Evolutionary conservation across 2,329 filamentous ascomycete species (phyloP), one percentile per base, ranked within the genome.

Genomic region (Xylaria sp.): DNA sequence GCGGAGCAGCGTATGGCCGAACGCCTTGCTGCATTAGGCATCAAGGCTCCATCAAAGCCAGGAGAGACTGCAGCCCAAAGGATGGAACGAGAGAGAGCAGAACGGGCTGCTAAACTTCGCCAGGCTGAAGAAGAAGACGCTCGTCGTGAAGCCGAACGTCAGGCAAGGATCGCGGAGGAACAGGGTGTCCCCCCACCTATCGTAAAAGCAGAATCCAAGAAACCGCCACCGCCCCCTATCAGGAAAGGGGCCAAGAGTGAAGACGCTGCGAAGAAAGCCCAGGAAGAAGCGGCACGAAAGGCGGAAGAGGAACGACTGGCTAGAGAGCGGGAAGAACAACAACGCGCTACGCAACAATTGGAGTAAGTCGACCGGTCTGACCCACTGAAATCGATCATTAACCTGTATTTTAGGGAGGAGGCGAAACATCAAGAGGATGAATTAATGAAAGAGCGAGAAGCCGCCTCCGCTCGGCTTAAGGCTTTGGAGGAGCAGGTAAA

Each of bases 1-100:
- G 97, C 96, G 9, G 94, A 98, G 79, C 93, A 95, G 78, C 93
- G 95, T 68, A 98, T 99, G 92, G 95, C 96, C 42, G 96, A 98
- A 80, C 91, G 96, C 68, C 88, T 99, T 76, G 96, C 96, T 68
- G 95, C 95, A 56, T 88, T 98, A 69, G 96, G 96, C 42, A 92
- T 99, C 78, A 97, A 93, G 79, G 90, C 93, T 36, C 91, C 93
- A 6, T 85, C 86, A 20, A 97, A 97, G 77, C 83, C 90, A 46
- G 90, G 91, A 3, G 96, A 99, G 82, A 92, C 90, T 36, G 83
- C 94, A 40, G 88, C 92, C 65, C 94, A 99, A 81, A 89, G 94
- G 69, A 88, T 92, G 67, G 96, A 98, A 78, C 92, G 96, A 33
- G 96, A 99, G 80, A 90, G 89, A 78, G 90, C 88, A 67, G 96